Evolutionary conservation across 2,329 filamentous ascomycete genomes (phyloP), one percentile per base, ranked within the genome.

Genomic region (Plectosphaerella cucumerina): DNA sequence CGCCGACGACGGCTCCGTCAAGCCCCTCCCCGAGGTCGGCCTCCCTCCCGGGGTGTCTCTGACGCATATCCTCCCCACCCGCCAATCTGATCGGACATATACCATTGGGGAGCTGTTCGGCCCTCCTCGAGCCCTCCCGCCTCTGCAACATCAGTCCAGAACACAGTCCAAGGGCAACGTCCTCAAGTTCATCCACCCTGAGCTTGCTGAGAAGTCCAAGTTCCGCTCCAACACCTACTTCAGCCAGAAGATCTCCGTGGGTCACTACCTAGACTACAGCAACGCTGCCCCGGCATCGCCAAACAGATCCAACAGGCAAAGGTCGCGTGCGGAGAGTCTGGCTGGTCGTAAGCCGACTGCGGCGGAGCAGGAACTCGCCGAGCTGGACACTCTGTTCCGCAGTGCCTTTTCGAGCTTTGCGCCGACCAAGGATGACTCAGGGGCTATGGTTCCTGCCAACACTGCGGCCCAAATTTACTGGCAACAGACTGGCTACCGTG

Each of bases 381-480:
- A 87, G 63, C 82, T 90, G 68, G 88, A 92, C 58, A 78, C 85
- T 0, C 71, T 92, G 10, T 93, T 92, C 62, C 80, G 87, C 26
- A 83, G 86, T 50, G 88, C 85, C 1, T 93, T 91, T 65, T 90
- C 87, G 1, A 88, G 86, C 61, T 93, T 92, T 65, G 89, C 89
- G 6, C 89, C 89, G 0, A 84, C 80, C 48, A 85, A 82, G 59
- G 89, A 93, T 65, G 85, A 92, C 62, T 79, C 86, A 3, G 81
- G 78, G 12, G 86, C 89, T 6, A 75, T 91, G 51, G 74, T 90
- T 3, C 82, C 89, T 0, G 82, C 85, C 2, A 81, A 82, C 33
- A 76, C 83, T 47, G 81, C 88, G 53, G 82, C 84, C 48, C 81
- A 82, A 60, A 70, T 92, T 46, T 92, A 88, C 87, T 93, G 88